Base-by-base conservation (phyloP, 345 rosid genomes). In the Trapa incisa region DNA sequence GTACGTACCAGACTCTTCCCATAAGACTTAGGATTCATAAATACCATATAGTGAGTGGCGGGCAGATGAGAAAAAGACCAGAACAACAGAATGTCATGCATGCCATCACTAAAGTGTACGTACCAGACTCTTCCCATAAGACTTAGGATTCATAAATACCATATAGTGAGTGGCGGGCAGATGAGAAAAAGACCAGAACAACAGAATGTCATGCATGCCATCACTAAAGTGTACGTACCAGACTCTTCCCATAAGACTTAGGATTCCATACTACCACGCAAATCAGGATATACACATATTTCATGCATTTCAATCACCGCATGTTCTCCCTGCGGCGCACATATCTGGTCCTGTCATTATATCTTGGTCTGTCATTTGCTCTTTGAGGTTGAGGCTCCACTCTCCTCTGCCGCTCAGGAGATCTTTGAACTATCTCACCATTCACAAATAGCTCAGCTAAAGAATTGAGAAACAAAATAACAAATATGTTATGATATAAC, bases 371-470 rank as follows among this genome's bases (percentile, higher is more conserved):
- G 74, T 91, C 96, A 56, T 89, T 85, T 13, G 92, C 90, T 82
- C 97, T 84, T 81, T 89, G 97, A 5, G 96, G 96, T 80, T 84
- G 97, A 1, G 97, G 96, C 64, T 86, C 93, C 74, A 91, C 96
- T 75, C 96, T 80, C 71, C 84, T 87, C 77, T 94, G 96, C 71
- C 97, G 89, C 76, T 94, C 99, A 5, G 99, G 98, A 52, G 96
- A 65, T 72, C 98, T 80, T 74, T 89, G 94, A 48, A 95, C 96
- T 70, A 91, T 85, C 85, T 95, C 97, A 7, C 97, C 97, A 67
- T 95, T 89, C 65, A 95, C 97, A 81, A 85, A 83, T 75, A 95
- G 66, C 73, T 95, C 96, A 71, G 96, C 99, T 95, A 86, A 83
- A 86, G 73, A 12, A 70, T 8, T 39, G 4, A 48, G 36, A 47